Evolutionary conservation across 2,329 filamentous ascomycete genomes (phyloP).

Genomic region (Colletotrichum liriopes): DNA sequence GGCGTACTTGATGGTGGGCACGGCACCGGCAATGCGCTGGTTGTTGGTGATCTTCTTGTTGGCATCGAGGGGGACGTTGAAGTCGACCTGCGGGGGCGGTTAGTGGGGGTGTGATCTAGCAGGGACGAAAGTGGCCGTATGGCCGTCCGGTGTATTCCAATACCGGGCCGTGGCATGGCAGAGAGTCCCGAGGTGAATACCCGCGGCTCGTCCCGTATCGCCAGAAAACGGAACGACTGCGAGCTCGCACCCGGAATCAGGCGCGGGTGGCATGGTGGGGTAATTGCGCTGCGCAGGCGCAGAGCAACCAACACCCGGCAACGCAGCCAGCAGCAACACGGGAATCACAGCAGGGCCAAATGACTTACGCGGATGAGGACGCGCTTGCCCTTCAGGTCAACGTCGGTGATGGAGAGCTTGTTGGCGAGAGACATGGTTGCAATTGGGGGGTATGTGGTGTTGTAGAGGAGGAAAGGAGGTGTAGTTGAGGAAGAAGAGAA

Average conservation of each 20-base stretch:
- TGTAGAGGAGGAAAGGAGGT: slow-evolving; percentile 31
- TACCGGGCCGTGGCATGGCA: slow-evolving; percentile 16
- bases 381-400: slow-evolving; percentile 98
- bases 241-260: slow-evolving; percentile 32
- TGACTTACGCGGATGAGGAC: slow-evolving; percentile 92
- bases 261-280: slow-evolving; percentile 38
- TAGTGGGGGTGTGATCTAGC: slow-evolving; percentile 42
- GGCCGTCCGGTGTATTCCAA: slow-evolving; percentile 6
- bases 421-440: slow-evolving; percentile 93
- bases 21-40: slow-evolving; percentile 96
- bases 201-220: slow-evolving; percentile 40
- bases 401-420: slow-evolving; percentile 97
- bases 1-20: slow-evolving; percentile 96
- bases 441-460: slow-evolving; percentile 42
- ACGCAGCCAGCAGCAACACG: slow-evolving; percentile 8
- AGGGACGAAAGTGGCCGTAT: neutral
- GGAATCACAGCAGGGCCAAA: slow-evolving; percentile 10
- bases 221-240: slow-evolving; percentile 40
- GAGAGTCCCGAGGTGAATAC: slow-evolving; percentile 24
- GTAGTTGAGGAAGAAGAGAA: slow-evolving; percentile 47
- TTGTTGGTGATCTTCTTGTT: slow-evolving; percentile 97
- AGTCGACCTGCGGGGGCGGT: slow-evolving; percentile 82
- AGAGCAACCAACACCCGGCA: slow-evolving; percentile 14
- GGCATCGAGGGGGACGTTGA: slow-evolving; percentile 97
- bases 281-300: slow-evolving; percentile 16